These are phyloP conservation scores for Fragaria iinumae DNA, from an alignment of 306 rosid genomes.

Conservation along the genomic window DNA sequence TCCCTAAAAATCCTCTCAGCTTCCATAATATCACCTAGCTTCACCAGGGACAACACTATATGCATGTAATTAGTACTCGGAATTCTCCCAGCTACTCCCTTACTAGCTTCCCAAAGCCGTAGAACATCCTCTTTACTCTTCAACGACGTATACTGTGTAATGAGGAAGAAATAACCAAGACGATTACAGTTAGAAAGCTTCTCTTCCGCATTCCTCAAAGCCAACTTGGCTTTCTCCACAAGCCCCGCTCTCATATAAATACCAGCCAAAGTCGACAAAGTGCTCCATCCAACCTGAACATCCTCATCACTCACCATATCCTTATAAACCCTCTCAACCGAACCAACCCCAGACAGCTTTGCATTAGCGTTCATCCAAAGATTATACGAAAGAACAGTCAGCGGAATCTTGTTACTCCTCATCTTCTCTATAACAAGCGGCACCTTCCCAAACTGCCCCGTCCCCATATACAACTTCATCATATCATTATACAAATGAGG, in stretches of 20 bases:
- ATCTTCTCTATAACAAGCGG: slow-evolving; percentile 61
- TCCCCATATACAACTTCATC: slow-evolving; percentile 79
- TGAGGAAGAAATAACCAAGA: slow-evolving; percentile 78
- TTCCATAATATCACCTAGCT: slow-evolving; percentile 54
- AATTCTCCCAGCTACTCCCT: slow-evolving; percentile 56
- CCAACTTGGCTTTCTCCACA: slow-evolving; percentile 50
- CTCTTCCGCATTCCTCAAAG: slow-evolving; percentile 56
- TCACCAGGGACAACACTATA: slow-evolving; percentile 57
- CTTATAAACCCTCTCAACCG: slow-evolving; percentile 52
- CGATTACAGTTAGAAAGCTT: slow-evolving; percentile 52
- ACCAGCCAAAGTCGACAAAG: slow-evolving; percentile 63
- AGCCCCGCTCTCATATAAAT: slow-evolving; percentile 56
- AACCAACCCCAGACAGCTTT: slow-evolving; percentile 42
- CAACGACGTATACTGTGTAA: slow-evolving; percentile 65
- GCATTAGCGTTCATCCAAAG: slow-evolving; percentile 76
- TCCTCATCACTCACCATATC: slow-evolving; percentile 58
- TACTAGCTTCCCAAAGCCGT: slow-evolving; percentile 70
- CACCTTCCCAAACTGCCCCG: slow-evolving; percentile 56
- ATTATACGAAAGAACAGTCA: slow-evolving; percentile 75
- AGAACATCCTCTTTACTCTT: slow-evolving; percentile 59
- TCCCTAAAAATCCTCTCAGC: slow-evolving; percentile 66
- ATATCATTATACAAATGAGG: slow-evolving; percentile 74
- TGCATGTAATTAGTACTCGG: slow-evolving; percentile 75
- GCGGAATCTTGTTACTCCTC: slow-evolving; percentile 60
- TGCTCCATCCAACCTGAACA: slow-evolving; percentile 89